These are phyloP conservation scores for Dendryphion nanum DNA, from an alignment of 2,329 filamentous ascomycete species.

Conservation along the genomic window DNA sequence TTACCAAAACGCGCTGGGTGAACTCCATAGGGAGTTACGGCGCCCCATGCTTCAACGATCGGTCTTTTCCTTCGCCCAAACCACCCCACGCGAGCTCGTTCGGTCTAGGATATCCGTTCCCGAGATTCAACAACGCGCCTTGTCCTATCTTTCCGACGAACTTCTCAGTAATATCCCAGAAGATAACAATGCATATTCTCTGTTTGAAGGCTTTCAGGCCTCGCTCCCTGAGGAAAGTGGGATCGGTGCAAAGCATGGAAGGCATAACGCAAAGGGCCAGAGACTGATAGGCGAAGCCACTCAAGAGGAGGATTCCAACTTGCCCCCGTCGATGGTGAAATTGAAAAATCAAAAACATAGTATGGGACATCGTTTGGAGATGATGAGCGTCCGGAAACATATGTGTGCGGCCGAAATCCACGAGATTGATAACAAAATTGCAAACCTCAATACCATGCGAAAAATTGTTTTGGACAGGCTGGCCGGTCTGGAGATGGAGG, in stretches of 20 bases:
- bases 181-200: conserved; percentile 78
- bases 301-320: conserved; percentile 57
- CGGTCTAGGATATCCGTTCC: conserved; percentile 84
- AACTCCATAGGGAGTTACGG: conserved; percentile 85
- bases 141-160: conserved; percentile 86
- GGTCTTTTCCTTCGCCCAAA: conserved; percentile 87
- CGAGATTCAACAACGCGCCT: conserved; percentile 91
- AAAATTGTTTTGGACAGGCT: conserved; percentile 86
- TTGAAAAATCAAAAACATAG: conserved; percentile 77
- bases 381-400: conserved; percentile 90
- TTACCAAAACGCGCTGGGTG: conserved; percentile 84
- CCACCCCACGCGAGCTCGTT: conserved; percentile 89
- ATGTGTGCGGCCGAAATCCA: conserved; percentile 96
- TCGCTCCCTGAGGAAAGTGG: conserved; percentile 69
- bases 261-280: conserved; percentile 70
- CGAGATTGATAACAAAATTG: conserved; percentile 95
- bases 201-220: conserved; percentile 96
- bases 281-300: conserved; percentile 65
- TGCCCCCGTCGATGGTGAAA: conserved; percentile 66
- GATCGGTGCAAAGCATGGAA: conserved; percentile 61
- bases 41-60: conserved; percentile 81
- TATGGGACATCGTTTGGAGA: conserved; percentile 82
- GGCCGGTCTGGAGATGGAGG: conserved; percentile 84
- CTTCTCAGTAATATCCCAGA: conserved; percentile 87
- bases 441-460: conserved; percentile 89